Conservation (phyloP, 768 basidiomycete genomes). For the Leucocoprinus birnbaumii region DNA sequence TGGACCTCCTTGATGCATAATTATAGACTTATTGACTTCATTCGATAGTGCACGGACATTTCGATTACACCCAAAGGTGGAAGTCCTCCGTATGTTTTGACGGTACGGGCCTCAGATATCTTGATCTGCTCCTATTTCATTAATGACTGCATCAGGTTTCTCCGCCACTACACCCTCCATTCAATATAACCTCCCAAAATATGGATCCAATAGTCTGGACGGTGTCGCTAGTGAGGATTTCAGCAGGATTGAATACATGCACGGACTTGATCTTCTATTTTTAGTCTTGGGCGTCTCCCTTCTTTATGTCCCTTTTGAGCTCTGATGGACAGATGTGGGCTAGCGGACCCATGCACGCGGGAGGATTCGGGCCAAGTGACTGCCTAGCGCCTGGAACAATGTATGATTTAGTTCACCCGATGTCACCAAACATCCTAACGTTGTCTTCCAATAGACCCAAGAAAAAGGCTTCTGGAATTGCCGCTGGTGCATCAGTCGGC, state of each 20-base stretch:
- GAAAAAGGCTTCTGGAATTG: background rate
- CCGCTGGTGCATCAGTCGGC: background rate
- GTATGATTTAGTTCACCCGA: conserved; percentile 17
- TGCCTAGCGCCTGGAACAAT: conserved; percentile 40
- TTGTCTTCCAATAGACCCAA: background rate
- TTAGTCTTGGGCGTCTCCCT: conserved; percentile 34
- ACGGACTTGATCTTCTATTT: conserved; percentile 23
- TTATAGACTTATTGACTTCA: background rate
- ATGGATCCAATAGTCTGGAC: conserved; percentile 35
- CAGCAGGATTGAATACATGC: background rate
- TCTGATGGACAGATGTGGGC: conserved; percentile 45
- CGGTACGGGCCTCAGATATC: conserved; percentile 26
- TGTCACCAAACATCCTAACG: background rate
- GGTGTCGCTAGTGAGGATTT: conserved; percentile 30
- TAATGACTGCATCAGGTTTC: conserved; percentile 32
- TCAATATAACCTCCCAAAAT: conserved; percentile 43
- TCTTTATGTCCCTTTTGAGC: conserved; percentile 46
- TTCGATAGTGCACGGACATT: conserved; percentile 44
- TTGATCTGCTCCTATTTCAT: background rate
- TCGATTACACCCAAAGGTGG: conserved; percentile 40
- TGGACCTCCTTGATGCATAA: background rate
- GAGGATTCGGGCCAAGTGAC: conserved; percentile 31
- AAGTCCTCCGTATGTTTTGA: conserved; percentile 45
- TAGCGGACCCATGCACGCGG: conserved; percentile 47
- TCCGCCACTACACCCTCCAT: conserved; percentile 48